Conservation (phyloP, 176 grass and related monocot species). For the Pontederia paniculata region DNA sequence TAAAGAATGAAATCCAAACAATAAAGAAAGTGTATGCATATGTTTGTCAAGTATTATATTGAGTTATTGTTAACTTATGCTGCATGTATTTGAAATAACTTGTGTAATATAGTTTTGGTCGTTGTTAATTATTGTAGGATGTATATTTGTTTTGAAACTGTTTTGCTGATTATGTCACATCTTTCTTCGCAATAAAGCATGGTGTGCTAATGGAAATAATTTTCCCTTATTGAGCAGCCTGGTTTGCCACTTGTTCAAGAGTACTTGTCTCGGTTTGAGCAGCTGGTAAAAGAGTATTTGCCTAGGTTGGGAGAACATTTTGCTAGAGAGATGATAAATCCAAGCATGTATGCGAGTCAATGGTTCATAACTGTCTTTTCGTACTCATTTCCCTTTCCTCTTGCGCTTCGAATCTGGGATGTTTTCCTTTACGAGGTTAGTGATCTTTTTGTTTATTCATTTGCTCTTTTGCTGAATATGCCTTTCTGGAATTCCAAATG, state of each 20-base stretch:
- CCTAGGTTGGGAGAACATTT: constrained; percentile 85
- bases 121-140: no score
- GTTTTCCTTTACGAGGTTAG: constrained; percentile 79
- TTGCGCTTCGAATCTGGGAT: constrained; percentile 93
- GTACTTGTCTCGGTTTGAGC: constrained; percentile 85
- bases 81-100: constrained; percentile 11
- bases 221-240: constrained; percentile 41
- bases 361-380: constrained; percentile 99
- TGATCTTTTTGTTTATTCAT: no score
- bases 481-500: no score
- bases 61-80: constrained; percentile 21
- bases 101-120: not conserved
- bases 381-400: constrained; percentile 81
- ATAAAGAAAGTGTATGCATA: no score
- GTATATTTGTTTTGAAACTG: no score
- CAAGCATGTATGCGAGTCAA: constrained; percentile 96
- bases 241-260: constrained; percentile 88
- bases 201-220: not conserved
- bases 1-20: no score
- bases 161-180: not conserved
- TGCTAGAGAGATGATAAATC: constrained; percentile 89
- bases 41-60: no score
- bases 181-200: not conserved
- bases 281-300: constrained; percentile 70
- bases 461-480: no score